Base-by-base conservation (phyloP, 2,329 filamentous ascomycete genomes). In the Sclerotinia spermophila region DNA sequence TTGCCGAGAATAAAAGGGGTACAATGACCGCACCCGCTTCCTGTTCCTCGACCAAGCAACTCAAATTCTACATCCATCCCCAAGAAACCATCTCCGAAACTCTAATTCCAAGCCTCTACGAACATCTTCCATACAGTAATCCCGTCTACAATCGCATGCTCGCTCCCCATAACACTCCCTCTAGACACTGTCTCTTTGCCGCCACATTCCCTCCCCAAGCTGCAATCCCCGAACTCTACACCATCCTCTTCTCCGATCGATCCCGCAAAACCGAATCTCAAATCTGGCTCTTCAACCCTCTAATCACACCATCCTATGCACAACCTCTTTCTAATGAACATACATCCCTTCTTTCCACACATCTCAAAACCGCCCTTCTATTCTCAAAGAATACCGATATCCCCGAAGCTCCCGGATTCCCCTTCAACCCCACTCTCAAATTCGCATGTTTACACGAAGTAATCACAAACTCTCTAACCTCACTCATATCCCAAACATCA, bases 221-320 rank as follows among this genome's bases (percentile, higher is more conserved):
- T 19, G 21, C 55, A 3, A 35, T 69, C 11, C 71, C 74, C 21
- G 71, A 72, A 51, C 17, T 67, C 5, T 77, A 73, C 27, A 79
- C 77, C 30, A 73, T 79, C 33, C 21, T 78, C 33, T 79, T 78
- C 68, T 72, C 77, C 4, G 78, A 79, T 65, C 74, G 78, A 21
- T 78, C 76, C 19, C 74, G 78, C 3, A 73, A 77, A 48, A 51
- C 60, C 1, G 78, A 79, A 71, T 75, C 76, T 30, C 78, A 79
- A 62, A 78, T 78, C 10, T 78, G 77, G 77, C 48, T 76, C 17
- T 78, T 75, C 72, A 78, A 78, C 53, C 70, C 77, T 15, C 67
- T 79, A 1, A 74, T 74, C 59, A 65, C 61, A 1, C 33, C 45
- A 2, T 42, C 62, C 27, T 58, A 60, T 11, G 61, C 68, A 8